A percentile compares a stretch with the other conserved stretches of the same genome.
Conservation (phyloP, 1,139 yeast species). For the Pneumocystis jirovecii region DNA sequence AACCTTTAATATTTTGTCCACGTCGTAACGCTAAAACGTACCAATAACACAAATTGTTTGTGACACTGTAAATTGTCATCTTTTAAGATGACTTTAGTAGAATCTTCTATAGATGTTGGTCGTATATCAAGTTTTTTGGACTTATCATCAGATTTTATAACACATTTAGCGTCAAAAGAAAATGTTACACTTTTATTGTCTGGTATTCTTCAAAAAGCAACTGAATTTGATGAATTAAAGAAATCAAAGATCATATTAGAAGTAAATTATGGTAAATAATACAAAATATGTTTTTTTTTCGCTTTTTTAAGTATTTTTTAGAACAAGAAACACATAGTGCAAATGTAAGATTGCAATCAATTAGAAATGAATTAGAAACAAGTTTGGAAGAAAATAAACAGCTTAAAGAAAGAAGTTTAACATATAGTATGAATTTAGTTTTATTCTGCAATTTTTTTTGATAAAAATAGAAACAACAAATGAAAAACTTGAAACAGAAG, state of each 20-base stretch:
- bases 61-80: neutral
- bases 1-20: neutral
- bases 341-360: constrained; percentile 2
- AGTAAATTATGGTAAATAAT: constrained; percentile 1
- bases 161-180: neutral
- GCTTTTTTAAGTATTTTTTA: neutral
- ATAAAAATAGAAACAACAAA: neutral
- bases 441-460: neutral
- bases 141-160: constrained; percentile 2
- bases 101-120: neutral
- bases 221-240: constrained; percentile 9
- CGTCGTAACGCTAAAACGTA: neutral
- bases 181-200: constrained; percentile 3
- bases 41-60: neutral
- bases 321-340: constrained; percentile 10
- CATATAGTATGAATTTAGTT: neutral
- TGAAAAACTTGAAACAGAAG: neutral
- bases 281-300: neutral
- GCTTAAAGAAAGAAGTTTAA: neutral
- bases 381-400: neutral
- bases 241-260: constrained; percentile 10
- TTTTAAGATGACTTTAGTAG: neutral
- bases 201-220: constrained; percentile 7
- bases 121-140: constrained; percentile 8
- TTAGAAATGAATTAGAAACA: constrained; percentile 1